These are phyloP conservation scores for Pleurotus tuber-regium DNA, from an alignment of 768 basidiomycete genomes.

Conservation along the genomic window DNA sequence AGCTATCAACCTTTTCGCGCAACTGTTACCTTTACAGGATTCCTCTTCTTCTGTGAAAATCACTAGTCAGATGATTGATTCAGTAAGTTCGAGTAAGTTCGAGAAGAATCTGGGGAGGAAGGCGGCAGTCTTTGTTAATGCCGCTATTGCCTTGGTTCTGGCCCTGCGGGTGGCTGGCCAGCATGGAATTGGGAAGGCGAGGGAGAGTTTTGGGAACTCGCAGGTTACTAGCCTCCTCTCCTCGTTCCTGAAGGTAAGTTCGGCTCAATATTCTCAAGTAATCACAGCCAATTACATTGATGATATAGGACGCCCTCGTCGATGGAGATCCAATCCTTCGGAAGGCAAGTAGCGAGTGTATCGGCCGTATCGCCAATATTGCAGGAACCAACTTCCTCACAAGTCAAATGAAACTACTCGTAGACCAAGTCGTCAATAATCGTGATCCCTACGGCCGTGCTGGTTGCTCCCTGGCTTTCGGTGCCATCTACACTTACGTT, in stretches of 20 bases:
- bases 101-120: conserved; percentile 57
- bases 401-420: conserved; percentile 82
- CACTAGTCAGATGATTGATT: conserved; percentile 37
- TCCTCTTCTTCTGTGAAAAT: conserved; percentile 45
- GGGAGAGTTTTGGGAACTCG: conserved; percentile 63
- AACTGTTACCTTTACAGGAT: conserved; percentile 78
- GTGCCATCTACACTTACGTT: conserved; percentile 87
- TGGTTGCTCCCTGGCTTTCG: conserved; percentile 91
- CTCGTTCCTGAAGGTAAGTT: conserved; percentile 71
- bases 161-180: conserved; percentile 37
- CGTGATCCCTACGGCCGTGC: conserved; percentile 90
- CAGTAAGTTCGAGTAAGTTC: conserved; percentile 37
- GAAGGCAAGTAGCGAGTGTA: conserved; percentile 78
- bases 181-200: conserved; percentile 23
- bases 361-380: conserved; percentile 83
- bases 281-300: conserved; percentile 10
- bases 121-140: conserved; percentile 81
- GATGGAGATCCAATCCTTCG: conserved; percentile 80
- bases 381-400: conserved; percentile 84
- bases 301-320: conserved; percentile 67
- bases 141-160: conserved; percentile 68
- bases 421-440: conserved; percentile 92
- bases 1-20: conserved; percentile 83
- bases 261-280: neutral
- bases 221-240: conserved; percentile 63